phyloP scores from a whole-genome alignment of 2,329 filamentous ascomycete genomes.

The Diaporthe citriasiana region DNA sequence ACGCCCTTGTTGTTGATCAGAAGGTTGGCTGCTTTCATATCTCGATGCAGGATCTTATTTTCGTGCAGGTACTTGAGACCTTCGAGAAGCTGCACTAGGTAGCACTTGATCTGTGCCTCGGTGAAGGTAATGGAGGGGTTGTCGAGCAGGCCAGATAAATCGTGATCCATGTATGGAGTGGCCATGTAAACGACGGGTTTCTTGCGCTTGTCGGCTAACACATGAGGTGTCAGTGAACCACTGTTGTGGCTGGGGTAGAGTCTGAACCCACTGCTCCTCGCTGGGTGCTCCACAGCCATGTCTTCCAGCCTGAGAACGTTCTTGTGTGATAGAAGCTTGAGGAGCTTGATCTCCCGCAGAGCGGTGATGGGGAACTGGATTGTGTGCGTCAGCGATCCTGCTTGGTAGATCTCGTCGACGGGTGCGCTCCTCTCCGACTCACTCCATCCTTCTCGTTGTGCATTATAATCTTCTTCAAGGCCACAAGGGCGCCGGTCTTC shows the following conservation, averaged over 20 bases:
- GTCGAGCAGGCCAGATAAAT: slow-evolving; percentile 95
- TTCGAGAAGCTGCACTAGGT: slow-evolving; percentile 92
- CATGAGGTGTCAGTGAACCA: slow-evolving; percentile 43
- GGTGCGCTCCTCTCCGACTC: slow-evolving; percentile 52
- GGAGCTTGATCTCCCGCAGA: slow-evolving; percentile 94
- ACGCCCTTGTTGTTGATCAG: slow-evolving; percentile 95
- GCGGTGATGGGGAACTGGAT: slow-evolving; percentile 94
- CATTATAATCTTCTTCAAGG: slow-evolving; percentile 99
- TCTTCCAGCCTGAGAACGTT: slow-evolving; percentile 92
- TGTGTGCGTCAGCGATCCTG: slow-evolving; percentile 37
- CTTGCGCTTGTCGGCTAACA: slow-evolving; percentile 79
- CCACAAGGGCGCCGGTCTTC: slow-evolving; percentile 81
- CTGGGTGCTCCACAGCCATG: slow-evolving; percentile 90
- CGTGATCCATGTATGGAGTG: slow-evolving; percentile 98
- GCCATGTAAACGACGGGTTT: slow-evolving; percentile 97
- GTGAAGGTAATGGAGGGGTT: slow-evolving; percentile 92
- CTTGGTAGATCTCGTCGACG: not conserved
- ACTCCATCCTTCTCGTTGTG: slow-evolving; percentile 98
- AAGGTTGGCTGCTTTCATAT: slow-evolving; percentile 99
- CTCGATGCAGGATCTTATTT: slow-evolving; percentile 89
- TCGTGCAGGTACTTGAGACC: slow-evolving; percentile 93
- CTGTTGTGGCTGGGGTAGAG: slow-evolving; percentile 34
- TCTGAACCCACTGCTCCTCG: slow-evolving; percentile 67
- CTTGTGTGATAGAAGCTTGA: slow-evolving; percentile 93
- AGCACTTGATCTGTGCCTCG: slow-evolving; percentile 96